Evolutionary conservation across 495 filamentous ascomycete species (phyloP).

Genomic region (Evansstolkia leycettana): DNA sequence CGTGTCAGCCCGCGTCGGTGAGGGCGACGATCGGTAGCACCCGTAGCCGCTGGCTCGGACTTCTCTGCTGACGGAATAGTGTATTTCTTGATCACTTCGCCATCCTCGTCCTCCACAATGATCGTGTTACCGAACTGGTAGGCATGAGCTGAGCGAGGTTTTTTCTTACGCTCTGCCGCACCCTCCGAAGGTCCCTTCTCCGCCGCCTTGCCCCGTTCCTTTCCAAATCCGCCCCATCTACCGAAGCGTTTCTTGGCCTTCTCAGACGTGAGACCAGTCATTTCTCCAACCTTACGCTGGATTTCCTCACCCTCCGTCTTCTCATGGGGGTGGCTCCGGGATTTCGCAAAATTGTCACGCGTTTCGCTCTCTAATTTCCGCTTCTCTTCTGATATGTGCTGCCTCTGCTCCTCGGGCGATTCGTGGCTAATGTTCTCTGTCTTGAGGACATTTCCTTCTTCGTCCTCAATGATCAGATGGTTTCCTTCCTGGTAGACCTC

Average conservation of each 20-base stretch:
- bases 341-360: conserved; percentile 26
- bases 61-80: conserved; percentile 52
- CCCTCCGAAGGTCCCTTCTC: conserved; percentile 9
- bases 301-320: conserved; percentile 34
- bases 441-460: conserved; percentile 74
- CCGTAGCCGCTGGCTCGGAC: conserved; percentile 16
- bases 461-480: conserved; percentile 73
- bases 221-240: conserved; percentile 30
- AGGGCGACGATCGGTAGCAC: conserved; percentile 19
- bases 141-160: conserved; percentile 60
- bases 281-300: conserved; percentile 20
- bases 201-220: conserved; percentile 10
- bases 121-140: conserved; percentile 96
- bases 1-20: conserved; percentile 38
- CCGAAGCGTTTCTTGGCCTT: conserved; percentile 24
- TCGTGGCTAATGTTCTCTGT: conserved; percentile 31
- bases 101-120: conserved; percentile 95
- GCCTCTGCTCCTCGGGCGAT: conserved; percentile 31
- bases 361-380: conserved; percentile 48
- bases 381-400: conserved; percentile 44
- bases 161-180: conserved; percentile 10
- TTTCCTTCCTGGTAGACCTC: conserved; percentile 76
- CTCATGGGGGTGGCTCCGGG: conserved; percentile 28
- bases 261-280: conserved; percentile 17
- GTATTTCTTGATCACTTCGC: conserved; percentile 95